Conservation (phyloP, 1,284 basidiomycete species). For the Sphaerobolus stellatus region DNA sequence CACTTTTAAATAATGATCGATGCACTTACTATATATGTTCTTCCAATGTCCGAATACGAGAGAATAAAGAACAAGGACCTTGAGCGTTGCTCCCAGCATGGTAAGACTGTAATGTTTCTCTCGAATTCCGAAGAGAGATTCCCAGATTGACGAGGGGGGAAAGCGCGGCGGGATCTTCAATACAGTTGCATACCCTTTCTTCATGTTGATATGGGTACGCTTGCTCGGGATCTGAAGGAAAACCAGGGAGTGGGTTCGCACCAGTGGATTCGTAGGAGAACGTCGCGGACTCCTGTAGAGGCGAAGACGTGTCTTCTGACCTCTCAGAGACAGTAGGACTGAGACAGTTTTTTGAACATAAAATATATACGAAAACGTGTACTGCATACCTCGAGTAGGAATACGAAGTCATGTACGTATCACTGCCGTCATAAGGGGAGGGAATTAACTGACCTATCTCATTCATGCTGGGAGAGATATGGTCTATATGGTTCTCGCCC, state of each 20-base stretch:
- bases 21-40: conserved; percentile 7
- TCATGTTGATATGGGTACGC: neutral
- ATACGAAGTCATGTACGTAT: too few species aligned
- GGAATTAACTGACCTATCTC: too few species aligned
- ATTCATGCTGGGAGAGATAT: too few species aligned
- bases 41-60: neutral
- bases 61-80: conserved; percentile 5
- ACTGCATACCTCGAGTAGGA: too few species aligned
- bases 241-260: neutral
- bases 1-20: neutral
- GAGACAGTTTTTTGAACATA: too few species aligned
- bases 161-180: conserved; percentile 1
- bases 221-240: neutral
- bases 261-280: neutral
- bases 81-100: conserved; percentile 2
- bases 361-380: too few species aligned
- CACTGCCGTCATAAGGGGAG: too few species aligned
- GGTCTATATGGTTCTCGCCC: too few species aligned
- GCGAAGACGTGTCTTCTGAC: too few species aligned
- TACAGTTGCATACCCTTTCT: neutral
- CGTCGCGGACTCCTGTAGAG: too few species aligned
- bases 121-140: conserved; percentile 7
- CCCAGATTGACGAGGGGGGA: conserved; percentile 8
- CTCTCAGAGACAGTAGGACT: too few species aligned
- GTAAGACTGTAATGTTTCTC: conserved; percentile 1